Conservation (phyloP, 257 asterid species). For the Lithospermum erythrorhizon region DNA sequence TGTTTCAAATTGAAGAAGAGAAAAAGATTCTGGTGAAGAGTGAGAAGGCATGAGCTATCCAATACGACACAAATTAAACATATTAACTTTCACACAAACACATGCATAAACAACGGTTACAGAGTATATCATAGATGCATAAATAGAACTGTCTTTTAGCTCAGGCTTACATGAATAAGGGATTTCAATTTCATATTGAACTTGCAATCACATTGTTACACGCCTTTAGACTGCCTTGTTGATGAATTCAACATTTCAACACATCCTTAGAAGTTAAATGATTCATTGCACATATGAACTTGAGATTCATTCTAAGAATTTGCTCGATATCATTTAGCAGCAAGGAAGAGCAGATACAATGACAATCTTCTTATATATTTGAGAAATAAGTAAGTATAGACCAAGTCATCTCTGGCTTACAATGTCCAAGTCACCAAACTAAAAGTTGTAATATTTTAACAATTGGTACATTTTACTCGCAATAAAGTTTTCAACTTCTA, state of each 20-base stretch:
- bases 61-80: background rate
- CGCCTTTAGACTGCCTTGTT: too few relatives aligned
- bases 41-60: background rate
- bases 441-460: background rate
- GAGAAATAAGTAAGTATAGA: background rate
- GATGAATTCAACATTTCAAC: too few relatives aligned
- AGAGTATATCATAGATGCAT: too few relatives aligned
- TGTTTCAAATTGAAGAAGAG: background rate
- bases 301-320: background rate
- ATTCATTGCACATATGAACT: background rate
- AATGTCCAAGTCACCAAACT: background rate
- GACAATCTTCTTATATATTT: too few relatives aligned
- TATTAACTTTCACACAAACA: too few relatives aligned
- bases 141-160: too few relatives aligned
- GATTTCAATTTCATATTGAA: too few relatives aligned
- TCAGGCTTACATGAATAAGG: too few relatives aligned
- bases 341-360: background rate
- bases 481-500: background rate
- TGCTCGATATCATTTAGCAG: background rate
- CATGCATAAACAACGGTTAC: too few relatives aligned
- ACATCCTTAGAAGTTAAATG: too few relatives aligned
- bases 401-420: background rate
- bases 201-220: too few relatives aligned
- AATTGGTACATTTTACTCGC: background rate
- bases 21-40: background rate